A percentile compares a stretch with the other conserved stretches of the same genome.
Evolutionary conservation across 2,329 filamentous ascomycete genomes (phyloP).

Genomic region (Penicillium sp.): DNA sequence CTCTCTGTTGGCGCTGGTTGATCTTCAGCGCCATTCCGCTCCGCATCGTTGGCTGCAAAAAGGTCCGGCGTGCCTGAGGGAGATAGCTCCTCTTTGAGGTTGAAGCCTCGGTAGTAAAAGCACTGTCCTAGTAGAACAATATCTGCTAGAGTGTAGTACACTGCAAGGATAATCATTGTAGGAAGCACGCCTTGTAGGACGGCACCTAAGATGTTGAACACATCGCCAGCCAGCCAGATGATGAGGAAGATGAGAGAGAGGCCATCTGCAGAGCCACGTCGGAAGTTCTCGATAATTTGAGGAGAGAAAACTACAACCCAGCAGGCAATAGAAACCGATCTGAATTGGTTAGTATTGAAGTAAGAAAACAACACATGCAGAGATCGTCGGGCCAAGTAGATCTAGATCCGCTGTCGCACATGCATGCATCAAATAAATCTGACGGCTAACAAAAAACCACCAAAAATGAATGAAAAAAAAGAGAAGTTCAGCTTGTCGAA

Average conservation of each 20-base stretch:
- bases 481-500: not conserved
- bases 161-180: constrained; percentile 92
- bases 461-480: not conserved
- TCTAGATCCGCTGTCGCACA: not conserved
- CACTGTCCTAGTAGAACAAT: constrained; percentile 84
- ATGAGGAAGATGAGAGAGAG: constrained; percentile 89
- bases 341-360: constrained; percentile 34
- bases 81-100: constrained; percentile 33
- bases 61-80: constrained; percentile 16
- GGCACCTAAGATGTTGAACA: constrained; percentile 94
- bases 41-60: constrained; percentile 11
- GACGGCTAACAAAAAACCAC: not conserved
- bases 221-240: constrained; percentile 88
- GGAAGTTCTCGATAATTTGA: constrained; percentile 94
- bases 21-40: constrained; percentile 21
- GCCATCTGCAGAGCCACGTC: constrained; percentile 77
- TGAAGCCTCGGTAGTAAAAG: constrained; percentile 91
- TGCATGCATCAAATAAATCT: not conserved
- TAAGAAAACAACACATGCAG: not conserved
- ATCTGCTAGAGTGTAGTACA: constrained; percentile 91
- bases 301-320: constrained; percentile 98
- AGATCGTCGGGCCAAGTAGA: constrained; percentile 1
- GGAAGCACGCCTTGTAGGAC: constrained; percentile 87
- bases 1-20: constrained; percentile 28
- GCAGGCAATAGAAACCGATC: constrained; percentile 93